Percentiles rank a stretch among this genome's conserved stretches.
Conservation (phyloP, 1,139 yeast genomes). For the Candida neerlandica region DNA sequence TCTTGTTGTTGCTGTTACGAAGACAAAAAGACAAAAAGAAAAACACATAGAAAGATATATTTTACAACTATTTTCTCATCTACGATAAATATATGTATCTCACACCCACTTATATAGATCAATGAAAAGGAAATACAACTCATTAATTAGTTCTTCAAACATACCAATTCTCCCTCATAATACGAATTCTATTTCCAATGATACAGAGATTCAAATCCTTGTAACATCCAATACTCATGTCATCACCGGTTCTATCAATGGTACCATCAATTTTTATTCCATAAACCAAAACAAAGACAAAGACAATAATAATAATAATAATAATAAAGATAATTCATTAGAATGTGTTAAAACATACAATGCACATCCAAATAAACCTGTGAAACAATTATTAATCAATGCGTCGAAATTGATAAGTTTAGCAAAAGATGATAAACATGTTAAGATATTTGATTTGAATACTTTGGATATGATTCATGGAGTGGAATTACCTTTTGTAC, state of each 20-base stretch:
- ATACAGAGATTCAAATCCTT: not conserved
- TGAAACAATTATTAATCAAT: constrained; percentile 11
- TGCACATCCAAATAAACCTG: not conserved
- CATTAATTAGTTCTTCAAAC: not conserved
- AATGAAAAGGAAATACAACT: constrained; percentile 1
- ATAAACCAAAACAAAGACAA: not conserved
- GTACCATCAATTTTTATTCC: constrained; percentile 2
- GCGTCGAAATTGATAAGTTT: constrained; percentile 32
- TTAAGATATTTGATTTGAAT: constrained; percentile 42
- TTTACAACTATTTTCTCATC: not conserved
- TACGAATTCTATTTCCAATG: not conserved
- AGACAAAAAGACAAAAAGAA: not conserved
- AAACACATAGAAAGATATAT: not conserved
- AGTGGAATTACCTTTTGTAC: constrained; percentile 24
- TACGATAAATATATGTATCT: too few relatives aligned
- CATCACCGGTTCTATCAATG: constrained; percentile 3
- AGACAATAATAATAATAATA: not conserved
- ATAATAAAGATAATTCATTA: too few relatives aligned
- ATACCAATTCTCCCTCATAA: not conserved
- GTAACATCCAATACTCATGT: not conserved
- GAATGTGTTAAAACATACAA: constrained; percentile 1
- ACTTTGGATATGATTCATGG: constrained; percentile 45
- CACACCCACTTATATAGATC: too few relatives aligned
- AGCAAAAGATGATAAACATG: constrained; percentile 27
- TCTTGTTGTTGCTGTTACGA: not conserved